Evolutionary conservation across 495 filamentous ascomycete species (phyloP).

Genomic region (Cladorrhinum samala): DNA sequence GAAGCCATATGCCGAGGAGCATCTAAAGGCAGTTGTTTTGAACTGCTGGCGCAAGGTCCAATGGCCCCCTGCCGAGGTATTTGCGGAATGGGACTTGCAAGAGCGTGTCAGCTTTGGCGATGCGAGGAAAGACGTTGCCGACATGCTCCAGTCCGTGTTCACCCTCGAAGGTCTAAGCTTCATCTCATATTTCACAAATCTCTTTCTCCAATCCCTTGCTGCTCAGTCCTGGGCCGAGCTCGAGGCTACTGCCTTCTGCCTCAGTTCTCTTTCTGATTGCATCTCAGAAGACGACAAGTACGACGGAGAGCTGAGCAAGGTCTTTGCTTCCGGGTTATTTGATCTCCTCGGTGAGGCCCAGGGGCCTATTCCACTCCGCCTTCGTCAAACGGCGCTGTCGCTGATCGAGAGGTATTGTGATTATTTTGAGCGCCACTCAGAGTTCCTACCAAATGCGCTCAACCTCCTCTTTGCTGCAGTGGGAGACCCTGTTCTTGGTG

Average conservation of each 20-base stretch:
- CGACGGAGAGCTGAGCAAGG: conserved; percentile 58
- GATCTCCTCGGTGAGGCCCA: conserved; percentile 45
- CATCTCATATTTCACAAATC: conserved; percentile 61
- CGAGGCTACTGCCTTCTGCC: conserved; percentile 74
- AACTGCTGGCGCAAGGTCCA: conserved; percentile 58
- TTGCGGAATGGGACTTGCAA: conserved; percentile 62
- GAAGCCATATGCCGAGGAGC: conserved; percentile 30
- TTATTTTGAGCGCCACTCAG: conserved; percentile 71
- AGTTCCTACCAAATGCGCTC: conserved; percentile 66
- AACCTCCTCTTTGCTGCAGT: conserved; percentile 78
- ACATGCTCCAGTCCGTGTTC: conserved; percentile 73
- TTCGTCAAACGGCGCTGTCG: conserved; percentile 70
- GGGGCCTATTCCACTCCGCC: conserved; percentile 54
- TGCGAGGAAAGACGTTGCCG: conserved; percentile 74
- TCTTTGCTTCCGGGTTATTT: conserved; percentile 65
- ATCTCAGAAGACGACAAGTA: conserved; percentile 58
- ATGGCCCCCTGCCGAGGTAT: conserved; percentile 46
- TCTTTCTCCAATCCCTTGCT: conserved; percentile 53
- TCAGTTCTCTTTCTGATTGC: conserved; percentile 70
- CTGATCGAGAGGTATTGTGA: conserved; percentile 72
- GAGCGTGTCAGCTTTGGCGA: conserved; percentile 66
- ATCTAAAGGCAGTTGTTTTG: conserved; percentile 51
- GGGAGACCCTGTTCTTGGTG: conserved; percentile 57
- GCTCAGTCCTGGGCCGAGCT: conserved; percentile 65
- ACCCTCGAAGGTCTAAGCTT: conserved; percentile 61